phyloP scores from a whole-genome alignment of 1,284 basidiomycete genomes.

The Boletellus deceptivus region DNA sequence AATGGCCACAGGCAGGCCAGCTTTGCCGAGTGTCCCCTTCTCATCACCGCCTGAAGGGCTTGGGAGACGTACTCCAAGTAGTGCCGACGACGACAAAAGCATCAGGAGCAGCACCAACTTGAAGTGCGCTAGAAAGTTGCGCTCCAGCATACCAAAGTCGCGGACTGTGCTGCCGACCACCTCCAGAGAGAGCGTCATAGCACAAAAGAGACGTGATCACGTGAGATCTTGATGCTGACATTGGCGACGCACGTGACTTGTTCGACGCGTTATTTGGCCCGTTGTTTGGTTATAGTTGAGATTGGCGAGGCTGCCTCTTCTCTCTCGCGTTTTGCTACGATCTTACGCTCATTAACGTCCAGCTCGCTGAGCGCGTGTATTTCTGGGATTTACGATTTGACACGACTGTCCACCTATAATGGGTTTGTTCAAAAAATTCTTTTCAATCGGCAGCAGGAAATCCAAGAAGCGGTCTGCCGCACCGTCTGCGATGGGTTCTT shows the following conservation, averaged over 20 bases:
- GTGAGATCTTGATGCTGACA: too few relatives aligned
- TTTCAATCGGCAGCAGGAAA: slow-evolving; percentile 67
- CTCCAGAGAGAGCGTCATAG: slow-evolving; percentile 28
- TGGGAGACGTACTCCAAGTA: slow-evolving; percentile 59
- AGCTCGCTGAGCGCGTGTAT: background rate
- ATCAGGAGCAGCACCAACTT: slow-evolving; percentile 63
- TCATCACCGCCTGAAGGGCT: slow-evolving; percentile 23
- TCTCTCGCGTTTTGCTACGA: slow-evolving; percentile 14
- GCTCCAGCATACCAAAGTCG: slow-evolving; percentile 74
- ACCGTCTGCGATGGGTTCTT: slow-evolving; percentile 19
- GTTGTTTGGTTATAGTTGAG: slow-evolving; percentile 49
- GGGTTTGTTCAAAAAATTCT: slow-evolving; percentile 68
- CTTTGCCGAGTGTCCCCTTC: slow-evolving; percentile 13
- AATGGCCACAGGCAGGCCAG: slow-evolving; percentile 31
- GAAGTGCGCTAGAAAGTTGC: slow-evolving; percentile 65
- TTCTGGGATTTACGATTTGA: slow-evolving; percentile 25
- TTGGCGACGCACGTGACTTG: slow-evolving; percentile 19
- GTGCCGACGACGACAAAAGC: slow-evolving; percentile 59
- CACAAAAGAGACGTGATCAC: background rate
- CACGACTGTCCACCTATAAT: slow-evolving; percentile 39
- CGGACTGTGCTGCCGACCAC: slow-evolving; percentile 51
- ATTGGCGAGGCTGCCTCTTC: slow-evolving; percentile 27
- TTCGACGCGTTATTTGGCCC: slow-evolving; percentile 33
- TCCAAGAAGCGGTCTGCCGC: slow-evolving; percentile 45
- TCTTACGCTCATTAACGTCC: slow-evolving; percentile 31